Percentiles rank a stretch among this genome's conserved stretches.
phyloP scores from a whole-genome alignment of 345 rosid genomes.

The Lenwebbia sp. region DNA sequence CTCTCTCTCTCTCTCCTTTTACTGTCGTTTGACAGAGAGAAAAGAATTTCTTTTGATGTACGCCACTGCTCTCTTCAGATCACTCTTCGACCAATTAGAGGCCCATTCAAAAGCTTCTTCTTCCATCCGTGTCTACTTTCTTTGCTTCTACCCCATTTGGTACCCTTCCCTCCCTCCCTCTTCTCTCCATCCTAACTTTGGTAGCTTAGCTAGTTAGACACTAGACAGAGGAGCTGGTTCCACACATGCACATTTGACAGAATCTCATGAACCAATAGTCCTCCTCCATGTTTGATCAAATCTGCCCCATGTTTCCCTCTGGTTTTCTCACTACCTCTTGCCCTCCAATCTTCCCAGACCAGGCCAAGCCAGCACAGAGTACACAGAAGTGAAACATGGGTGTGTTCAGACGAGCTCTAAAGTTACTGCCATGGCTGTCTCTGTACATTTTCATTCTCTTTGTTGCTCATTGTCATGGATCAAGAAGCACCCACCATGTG shows the following conservation, averaged over 20 bases:
- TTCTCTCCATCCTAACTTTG: neutral
- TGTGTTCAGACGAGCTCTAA: neutral
- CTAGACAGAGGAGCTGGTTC: neutral
- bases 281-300: neutral
- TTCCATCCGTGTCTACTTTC: neutral
- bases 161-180: neutral
- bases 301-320: neutral
- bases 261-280: neutral
- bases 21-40: neutral
- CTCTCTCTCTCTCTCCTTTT: neutral
- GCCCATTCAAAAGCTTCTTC: conserved; percentile 2
- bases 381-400: neutral
- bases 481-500: neutral
- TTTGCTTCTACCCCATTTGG: neutral
- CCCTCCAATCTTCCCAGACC: neutral
- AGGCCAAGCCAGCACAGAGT: neutral
- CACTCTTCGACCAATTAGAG: neutral
- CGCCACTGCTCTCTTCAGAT: neutral
- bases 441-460: neutral
- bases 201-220: neutral
- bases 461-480: neutral
- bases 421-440: neutral
- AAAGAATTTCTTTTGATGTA: neutral
- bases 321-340: neutral
- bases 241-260: neutral